phyloP scores from a whole-genome alignment of 2,329 filamentous ascomycete genomes.

The Aureobasidium sp. region DNA sequence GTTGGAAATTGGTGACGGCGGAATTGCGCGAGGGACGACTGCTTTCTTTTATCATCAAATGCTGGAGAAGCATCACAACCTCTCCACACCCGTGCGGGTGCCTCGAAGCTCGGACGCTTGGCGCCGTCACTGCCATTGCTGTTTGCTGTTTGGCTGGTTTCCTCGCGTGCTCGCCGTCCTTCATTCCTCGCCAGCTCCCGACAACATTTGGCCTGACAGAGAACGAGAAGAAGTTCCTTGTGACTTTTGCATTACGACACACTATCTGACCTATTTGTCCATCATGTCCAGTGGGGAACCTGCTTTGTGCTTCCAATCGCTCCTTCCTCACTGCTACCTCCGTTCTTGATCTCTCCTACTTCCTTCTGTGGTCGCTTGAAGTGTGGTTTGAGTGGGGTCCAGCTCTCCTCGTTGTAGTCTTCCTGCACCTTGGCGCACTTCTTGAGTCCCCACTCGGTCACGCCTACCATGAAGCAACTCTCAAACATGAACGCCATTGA shows the following conservation, averaged over 20 bases:
- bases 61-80: background rate
- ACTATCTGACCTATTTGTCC: background rate
- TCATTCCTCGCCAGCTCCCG: background rate
- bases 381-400: conserved; percentile 50
- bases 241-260: background rate
- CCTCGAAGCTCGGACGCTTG: background rate
- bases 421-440: conserved; percentile 64
- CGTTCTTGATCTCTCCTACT: conserved; percentile 20
- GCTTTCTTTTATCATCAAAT: conserved; percentile 7
- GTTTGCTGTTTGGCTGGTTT: background rate
- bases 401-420: conserved; percentile 74
- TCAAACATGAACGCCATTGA: conserved; percentile 66
- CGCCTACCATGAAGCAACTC: conserved; percentile 62
- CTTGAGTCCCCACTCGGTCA: conserved; percentile 65
- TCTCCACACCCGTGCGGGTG: background rate
- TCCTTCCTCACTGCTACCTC: conserved; percentile 18
- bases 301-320: conserved; percentile 23
- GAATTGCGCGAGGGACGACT: background rate
- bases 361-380: conserved; percentile 30
- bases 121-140: background rate
- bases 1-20: background rate
- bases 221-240: too few relatives aligned
- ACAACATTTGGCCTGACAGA: background rate
- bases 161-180: background rate
- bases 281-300: conserved; percentile 25